These are phyloP conservation scores for Dactylellina haptotyla DNA, from an alignment of 2,329 filamentous ascomycete species.

Conservation along the genomic window DNA sequence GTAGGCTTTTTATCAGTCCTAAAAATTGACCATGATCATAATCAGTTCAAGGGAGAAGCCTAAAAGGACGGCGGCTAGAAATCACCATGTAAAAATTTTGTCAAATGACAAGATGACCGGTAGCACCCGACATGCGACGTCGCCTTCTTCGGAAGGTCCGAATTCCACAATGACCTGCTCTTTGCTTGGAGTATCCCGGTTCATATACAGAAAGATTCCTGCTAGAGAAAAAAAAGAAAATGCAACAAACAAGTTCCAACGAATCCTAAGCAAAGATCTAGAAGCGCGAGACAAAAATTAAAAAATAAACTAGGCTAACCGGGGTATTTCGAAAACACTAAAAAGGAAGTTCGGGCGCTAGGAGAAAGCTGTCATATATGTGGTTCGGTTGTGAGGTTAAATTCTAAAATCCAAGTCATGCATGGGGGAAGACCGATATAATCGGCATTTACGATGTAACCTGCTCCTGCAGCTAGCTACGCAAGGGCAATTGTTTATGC, in stretches of 20 bases:
- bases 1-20: too few relatives aligned
- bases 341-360: background rate
- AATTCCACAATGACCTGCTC: too few relatives aligned
- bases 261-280: background rate
- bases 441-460: background rate
- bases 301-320: background rate
- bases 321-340: background rate
- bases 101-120: background rate
- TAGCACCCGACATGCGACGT: background rate
- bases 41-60: too few relatives aligned
- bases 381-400: too few relatives aligned
- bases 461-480: background rate
- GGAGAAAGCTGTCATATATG: too few relatives aligned
- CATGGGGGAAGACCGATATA: background rate
- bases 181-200: too few relatives aligned
- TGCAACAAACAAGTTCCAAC: background rate
- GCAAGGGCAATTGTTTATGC: background rate
- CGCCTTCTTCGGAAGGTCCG: background rate
- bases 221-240: background rate
- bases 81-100: background rate
- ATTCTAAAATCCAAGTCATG: too few relatives aligned
- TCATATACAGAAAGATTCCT: too few relatives aligned
- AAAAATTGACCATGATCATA: too few relatives aligned
- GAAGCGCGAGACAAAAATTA: background rate
- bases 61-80: background rate